phyloP scores from a whole-genome alignment of 352 stramenopile species.

The Phytophthora lateralis region DNA sequence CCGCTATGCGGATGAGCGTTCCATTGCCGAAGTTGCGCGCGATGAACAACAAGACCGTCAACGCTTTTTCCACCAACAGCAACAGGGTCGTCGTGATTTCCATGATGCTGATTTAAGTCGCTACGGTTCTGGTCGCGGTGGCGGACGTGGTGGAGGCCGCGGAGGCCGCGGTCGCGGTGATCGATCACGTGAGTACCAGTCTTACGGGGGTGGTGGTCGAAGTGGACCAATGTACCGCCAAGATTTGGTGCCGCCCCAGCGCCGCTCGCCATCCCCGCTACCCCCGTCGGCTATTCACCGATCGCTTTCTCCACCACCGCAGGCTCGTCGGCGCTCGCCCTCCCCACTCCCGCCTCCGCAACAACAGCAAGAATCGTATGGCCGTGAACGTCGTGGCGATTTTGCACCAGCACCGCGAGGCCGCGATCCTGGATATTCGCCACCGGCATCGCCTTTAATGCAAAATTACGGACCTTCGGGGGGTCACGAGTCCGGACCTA shows the following conservation, averaged over 20 bases:
- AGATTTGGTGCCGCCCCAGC: constrained; percentile 10
- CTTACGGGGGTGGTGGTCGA: constrained; percentile 19
- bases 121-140: constrained; percentile 36
- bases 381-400: constrained; percentile 28
- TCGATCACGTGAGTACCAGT: constrained; percentile 8
- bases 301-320: constrained; percentile 25
- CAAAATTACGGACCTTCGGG: constrained; percentile 4
- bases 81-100: constrained; percentile 44
- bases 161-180: constrained; percentile 27
- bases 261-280: constrained; percentile 23
- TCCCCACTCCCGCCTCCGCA: constrained; percentile 22
- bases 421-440: constrained; percentile 31
- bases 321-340: constrained; percentile 17
- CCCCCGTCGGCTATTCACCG: constrained; percentile 15
- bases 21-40: constrained; percentile 58
- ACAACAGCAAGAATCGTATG: constrained; percentile 29
- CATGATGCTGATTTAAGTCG: constrained; percentile 36
- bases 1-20: constrained; percentile 48
- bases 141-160: constrained; percentile 30
- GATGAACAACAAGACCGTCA: constrained; percentile 52
- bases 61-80: constrained; percentile 43
- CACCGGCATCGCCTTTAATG: constrained; percentile 34
- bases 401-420: constrained; percentile 20
- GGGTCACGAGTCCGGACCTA: constrained; percentile 11
- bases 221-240: constrained; percentile 22